Conservation (phyloP, 441 rosid species). For the Populus hybrid region DNA sequence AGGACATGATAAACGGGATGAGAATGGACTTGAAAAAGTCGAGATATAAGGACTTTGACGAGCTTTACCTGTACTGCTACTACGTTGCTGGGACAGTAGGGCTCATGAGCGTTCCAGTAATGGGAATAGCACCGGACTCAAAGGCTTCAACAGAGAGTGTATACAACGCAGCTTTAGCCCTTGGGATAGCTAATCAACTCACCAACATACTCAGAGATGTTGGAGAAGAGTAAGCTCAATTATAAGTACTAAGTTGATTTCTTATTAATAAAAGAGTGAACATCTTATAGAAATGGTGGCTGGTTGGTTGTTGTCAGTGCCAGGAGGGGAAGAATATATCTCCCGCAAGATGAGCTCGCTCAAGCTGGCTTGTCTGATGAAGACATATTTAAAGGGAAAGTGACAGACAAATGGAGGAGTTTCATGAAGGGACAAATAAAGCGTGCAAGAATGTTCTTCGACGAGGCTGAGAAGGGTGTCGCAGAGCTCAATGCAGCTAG, state of each 20-base stretch:
- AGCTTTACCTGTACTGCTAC: slow-evolving; percentile 54
- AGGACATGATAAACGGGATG: slow-evolving; percentile 58
- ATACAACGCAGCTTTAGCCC: slow-evolving; percentile 45
- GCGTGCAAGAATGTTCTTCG: slow-evolving; percentile 47
- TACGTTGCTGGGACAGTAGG: slow-evolving; percentile 59
- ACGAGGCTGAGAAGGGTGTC: slow-evolving; percentile 46
- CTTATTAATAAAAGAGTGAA: neutral
- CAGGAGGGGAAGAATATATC: slow-evolving; percentile 40
- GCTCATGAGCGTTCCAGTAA: slow-evolving; percentile 53
- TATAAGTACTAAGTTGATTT: neutral
- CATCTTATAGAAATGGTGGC: neutral
- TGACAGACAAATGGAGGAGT: slow-evolving; percentile 42
- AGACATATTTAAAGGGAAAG: slow-evolving; percentile 38
- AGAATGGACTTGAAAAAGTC: slow-evolving; percentile 45
- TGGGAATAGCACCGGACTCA: slow-evolving; percentile 48
- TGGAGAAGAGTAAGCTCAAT: slow-evolving; percentile 48
- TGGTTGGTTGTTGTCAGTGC: slow-evolving; percentile 28
- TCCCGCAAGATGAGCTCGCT: slow-evolving; percentile 20
- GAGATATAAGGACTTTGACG: slow-evolving; percentile 42
- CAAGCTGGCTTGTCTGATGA: slow-evolving; percentile 38
- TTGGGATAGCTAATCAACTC: slow-evolving; percentile 56
- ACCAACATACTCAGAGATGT: slow-evolving; percentile 58
- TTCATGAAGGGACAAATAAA: slow-evolving; percentile 49
- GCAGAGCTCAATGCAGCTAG: slow-evolving; percentile 45
- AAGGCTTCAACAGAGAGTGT: slow-evolving; percentile 45